Evolutionary conservation across 2,329 filamentous ascomycete species (phyloP), one percentile per base, ranked within the genome.

Genomic region (Hymenoscyphus scutula): DNA sequence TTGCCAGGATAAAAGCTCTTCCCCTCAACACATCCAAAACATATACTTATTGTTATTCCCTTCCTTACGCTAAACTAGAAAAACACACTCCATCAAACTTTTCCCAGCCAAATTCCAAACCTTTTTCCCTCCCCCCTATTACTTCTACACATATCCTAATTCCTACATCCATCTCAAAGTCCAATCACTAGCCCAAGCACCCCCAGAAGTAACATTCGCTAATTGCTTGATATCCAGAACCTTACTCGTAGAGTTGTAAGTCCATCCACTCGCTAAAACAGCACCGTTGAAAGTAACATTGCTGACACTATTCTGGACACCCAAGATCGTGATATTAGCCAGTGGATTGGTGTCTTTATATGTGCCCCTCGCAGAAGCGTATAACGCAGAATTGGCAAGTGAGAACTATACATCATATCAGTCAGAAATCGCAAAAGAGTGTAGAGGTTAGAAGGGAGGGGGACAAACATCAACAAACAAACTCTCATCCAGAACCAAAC

Each of bases 281-380:
- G 73, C 66, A 0, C 80, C 82, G 69, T 88, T 84, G 7, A 89
- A 73, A 25, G 74, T 76, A 1, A 90, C 82, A n/a, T 70, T 74
- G 0, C 68, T 72, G 37, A 79, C 68, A 68, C 73, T 67, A n/a
- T 68, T 67, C 3, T 73, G 64, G 0, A 89, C 77, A 25, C 88
- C 88, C 64, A 90, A 66, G 53, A 91, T 73, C 0, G 85, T 89
- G 41, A 90, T 79, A 64, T 86, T 88, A 0, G 80, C 83, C 15
- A 91, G 76, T 0, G 80, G 74, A 68, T 87, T 88, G 0, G 71
- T 74, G 65, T 89, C 86, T 10, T 76, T 73, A 73, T 80, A 90
- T 2, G 70, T 73, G 0, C 88, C 88, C 1, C 74, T 67, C 0
- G 81, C 78, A 4, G 72, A 75, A 0, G 80, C 83, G 41, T 77